phyloP scores from a whole-genome alignment of 2,329 filamentous ascomycete genomes.

The Aspergillus spinulosporus region DNA sequence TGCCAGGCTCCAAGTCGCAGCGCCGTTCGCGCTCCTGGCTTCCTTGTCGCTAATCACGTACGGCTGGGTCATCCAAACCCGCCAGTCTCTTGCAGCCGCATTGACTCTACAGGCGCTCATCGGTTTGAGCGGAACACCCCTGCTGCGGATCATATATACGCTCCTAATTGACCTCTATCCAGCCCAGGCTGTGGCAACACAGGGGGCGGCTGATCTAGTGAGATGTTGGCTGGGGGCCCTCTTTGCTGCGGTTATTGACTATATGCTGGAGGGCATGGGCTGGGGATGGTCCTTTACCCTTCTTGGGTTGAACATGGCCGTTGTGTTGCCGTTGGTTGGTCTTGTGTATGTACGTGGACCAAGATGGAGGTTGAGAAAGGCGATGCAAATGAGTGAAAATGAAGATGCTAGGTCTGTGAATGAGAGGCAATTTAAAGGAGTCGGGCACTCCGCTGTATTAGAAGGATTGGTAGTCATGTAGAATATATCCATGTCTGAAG shows the following conservation, averaged over 20 bases:
- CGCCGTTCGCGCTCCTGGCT: constrained; percentile 27
- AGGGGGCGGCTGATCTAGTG: neutral
- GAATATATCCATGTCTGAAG: too few species aligned
- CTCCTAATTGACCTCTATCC: neutral
- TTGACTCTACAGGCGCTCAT: neutral
- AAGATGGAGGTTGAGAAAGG: neutral
- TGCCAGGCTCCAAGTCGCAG: constrained; percentile 29
- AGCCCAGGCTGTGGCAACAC: neutral
- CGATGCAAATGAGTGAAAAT: too few species aligned
- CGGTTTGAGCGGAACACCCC: neutral
- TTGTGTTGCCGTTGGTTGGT: neutral
- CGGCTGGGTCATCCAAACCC: constrained; percentile 32
- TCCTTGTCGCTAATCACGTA: constrained; percentile 30
- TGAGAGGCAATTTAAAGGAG: too few species aligned
- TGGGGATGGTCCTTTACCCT: neutral
- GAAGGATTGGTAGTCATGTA: too few species aligned
- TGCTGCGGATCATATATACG: neutral
- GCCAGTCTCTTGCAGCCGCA: neutral
- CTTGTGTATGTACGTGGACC: neutral
- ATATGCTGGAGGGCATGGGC: neutral
- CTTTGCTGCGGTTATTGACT: neutral
- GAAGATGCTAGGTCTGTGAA: too few species aligned
- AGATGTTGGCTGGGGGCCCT: neutral
- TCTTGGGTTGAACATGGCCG: neutral
- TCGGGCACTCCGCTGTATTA: too few species aligned